A percentile compares a stretch with the other conserved stretches of the same genome.
Conservation (phyloP, 441 rosid genomes). For the Populus trichocarpa region DNA sequence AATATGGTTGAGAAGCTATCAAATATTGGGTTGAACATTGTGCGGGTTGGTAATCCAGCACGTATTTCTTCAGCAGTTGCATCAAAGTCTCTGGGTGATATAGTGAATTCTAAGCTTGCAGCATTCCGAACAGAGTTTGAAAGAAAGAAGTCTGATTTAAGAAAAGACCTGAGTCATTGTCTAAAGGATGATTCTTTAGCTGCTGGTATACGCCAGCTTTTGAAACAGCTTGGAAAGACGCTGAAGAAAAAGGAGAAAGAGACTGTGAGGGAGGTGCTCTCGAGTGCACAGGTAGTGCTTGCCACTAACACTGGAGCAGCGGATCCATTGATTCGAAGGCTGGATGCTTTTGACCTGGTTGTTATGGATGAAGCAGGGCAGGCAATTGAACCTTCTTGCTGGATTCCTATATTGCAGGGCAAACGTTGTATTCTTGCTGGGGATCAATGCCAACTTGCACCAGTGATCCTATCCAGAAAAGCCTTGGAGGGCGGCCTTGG, state of each 20-base stretch:
- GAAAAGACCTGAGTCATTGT: constrained; percentile 80
- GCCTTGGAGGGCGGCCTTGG: constrained; percentile 96
- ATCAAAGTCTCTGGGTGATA: constrained; percentile 78
- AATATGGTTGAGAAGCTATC: constrained; percentile 95
- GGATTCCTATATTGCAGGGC: constrained; percentile 94
- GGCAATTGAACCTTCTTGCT: constrained; percentile 95
- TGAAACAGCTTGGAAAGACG: constrained; percentile 84
- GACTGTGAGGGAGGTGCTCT: constrained; percentile 69
- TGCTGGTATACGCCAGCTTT: constrained; percentile 93
- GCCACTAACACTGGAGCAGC: constrained; percentile 96
- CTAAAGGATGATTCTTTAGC: constrained; percentile 91
- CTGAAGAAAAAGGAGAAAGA: constrained; percentile 91
- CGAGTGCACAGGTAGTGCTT: constrained; percentile 87
- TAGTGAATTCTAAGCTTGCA: constrained; percentile 75
- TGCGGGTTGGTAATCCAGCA: constrained; percentile 94
- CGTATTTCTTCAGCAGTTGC: constrained; percentile 84
- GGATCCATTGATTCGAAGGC: constrained; percentile 76
- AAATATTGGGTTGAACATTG: constrained; percentile 59
- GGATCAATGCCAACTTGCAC: constrained; percentile 95
- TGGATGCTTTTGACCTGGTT: constrained; percentile 80
- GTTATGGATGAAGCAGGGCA: constrained; percentile 97
- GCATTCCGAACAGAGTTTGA: constrained; percentile 59
- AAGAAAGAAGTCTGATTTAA: constrained; percentile 84
- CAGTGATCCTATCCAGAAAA: constrained; percentile 78
- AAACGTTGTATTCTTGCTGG: constrained; percentile 88